Evolutionary conservation across 768 basidiomycete genomes (phyloP).

Genomic region (Crepidotus variabilis): DNA sequence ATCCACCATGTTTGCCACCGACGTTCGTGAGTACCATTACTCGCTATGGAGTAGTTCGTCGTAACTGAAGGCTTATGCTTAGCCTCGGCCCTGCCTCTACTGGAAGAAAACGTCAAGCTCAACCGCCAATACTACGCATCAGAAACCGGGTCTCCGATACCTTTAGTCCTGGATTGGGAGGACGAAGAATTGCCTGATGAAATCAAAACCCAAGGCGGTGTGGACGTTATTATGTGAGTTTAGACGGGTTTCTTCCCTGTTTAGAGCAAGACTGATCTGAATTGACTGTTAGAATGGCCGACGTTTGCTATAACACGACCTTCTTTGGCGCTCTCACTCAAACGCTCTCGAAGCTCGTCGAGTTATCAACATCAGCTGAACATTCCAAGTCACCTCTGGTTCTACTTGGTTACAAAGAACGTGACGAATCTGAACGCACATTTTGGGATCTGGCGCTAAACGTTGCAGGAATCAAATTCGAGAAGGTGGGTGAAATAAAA

Average conservation of each 20-base stretch:
- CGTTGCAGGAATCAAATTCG: conserved; percentile 49
- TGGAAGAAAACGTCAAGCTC: conserved; percentile 62
- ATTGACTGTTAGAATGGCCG: conserved; percentile 68
- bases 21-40: conserved; percentile 53
- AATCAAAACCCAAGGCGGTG: conserved; percentile 32
- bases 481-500: conserved; percentile 43
- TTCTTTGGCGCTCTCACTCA: conserved; percentile 75
- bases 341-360: conserved; percentile 56
- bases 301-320: conserved; percentile 87
- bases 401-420: conserved; percentile 83
- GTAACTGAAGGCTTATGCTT: not conserved
- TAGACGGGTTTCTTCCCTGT: not conserved
- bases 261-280: not conserved
- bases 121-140: conserved; percentile 35
- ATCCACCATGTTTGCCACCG: conserved; percentile 46
- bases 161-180: conserved; percentile 74
- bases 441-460: conserved; percentile 63
- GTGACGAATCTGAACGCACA: conserved; percentile 69
- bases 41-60: not conserved
- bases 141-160: conserved; percentile 21
- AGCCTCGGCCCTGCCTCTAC: conserved; percentile 81
- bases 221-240: conserved; percentile 38
- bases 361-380: conserved; percentile 13
- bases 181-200: conserved; percentile 45
- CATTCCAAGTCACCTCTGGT: conserved; percentile 35